Base-by-base conservation (phyloP, 106 monocot genomes). In the Allium cepa region DNA sequence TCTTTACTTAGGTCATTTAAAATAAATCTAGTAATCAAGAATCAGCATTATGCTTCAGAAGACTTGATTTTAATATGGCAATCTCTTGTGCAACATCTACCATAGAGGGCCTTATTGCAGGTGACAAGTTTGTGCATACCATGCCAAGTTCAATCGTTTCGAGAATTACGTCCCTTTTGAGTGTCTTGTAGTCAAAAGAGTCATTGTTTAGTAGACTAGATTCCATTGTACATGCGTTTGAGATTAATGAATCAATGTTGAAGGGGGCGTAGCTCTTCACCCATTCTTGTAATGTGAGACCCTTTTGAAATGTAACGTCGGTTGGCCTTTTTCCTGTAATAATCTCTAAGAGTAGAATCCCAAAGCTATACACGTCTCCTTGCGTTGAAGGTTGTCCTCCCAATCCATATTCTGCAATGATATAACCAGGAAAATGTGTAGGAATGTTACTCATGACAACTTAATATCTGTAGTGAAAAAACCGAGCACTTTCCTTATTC, bases 291-390 rank as follows among this genome's bases (percentile, higher is more conserved):
- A 88, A 46, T 10, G 71, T 82, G 26, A 72, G 74, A 8, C 85
- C 88, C 56, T 83, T 83, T 16, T 77, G 76, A 22, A 88, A 80
- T 22, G 81, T 71, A 0, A 81, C 68, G 36, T 88, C 72, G 0
- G 94, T 86, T 0, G 95, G 95, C 15, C 88, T 59, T 67, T 77
- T 91, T 59, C 88, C 79, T 14, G 95, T 79, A 68, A 80, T 73
- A 50, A 88, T 81, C 59, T 95, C 95, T 11, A 91, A 66, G 4
- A 95, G 70, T 4, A 95, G 60, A 46, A 95, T 88, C 10, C 95
- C 95, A 58, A 88, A 95, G 68, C 91, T 95, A 62, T 91, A 95
- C 0, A 88, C 95, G 47, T 95, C 95, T 0, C 91, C 95, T 64
- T 91, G 74, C 26, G 73, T 86, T 8, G 91, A 86, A 55, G 91